Conservation (phyloP, 2,329 filamentous ascomycete genomes). For the Zymoseptoria ardabiliae region DNA sequence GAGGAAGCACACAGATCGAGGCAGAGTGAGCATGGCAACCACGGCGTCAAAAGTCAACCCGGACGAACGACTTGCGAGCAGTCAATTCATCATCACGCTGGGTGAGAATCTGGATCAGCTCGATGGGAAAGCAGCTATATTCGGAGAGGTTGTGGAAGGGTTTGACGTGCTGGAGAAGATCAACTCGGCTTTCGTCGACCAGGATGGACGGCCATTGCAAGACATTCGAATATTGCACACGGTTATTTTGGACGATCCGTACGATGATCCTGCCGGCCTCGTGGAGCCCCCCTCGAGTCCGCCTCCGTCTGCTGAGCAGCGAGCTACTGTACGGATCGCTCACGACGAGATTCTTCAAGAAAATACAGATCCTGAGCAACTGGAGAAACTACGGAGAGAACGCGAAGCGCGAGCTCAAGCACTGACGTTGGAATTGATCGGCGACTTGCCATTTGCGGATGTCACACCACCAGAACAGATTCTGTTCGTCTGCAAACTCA, state of each 20-base stretch:
- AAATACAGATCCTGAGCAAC: slow-evolving; percentile 70
- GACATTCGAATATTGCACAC: slow-evolving; percentile 95
- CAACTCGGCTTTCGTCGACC: slow-evolving; percentile 80
- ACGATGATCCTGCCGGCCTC: slow-evolving; percentile 70
- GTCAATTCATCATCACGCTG: slow-evolving; percentile 89
- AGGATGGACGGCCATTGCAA: slow-evolving; percentile 77
- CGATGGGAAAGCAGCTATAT: slow-evolving; percentile 89
- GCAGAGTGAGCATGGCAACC: slow-evolving; percentile 97
- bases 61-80: slow-evolving; percentile 74
- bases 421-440: slow-evolving; percentile 93
- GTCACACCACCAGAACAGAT: slow-evolving; percentile 97
- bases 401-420: slow-evolving; percentile 90
- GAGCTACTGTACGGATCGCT: slow-evolving; percentile 84
- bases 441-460: slow-evolving; percentile 92
- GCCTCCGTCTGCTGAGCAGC: slow-evolving; percentile 71
- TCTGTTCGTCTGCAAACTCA: slow-evolving; percentile 96
- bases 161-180: slow-evolving; percentile 92
- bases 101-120: slow-evolving; percentile 84
- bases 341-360: slow-evolving; percentile 78
- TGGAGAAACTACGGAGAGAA: slow-evolving; percentile 74
- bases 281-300: slow-evolving; percentile 74
- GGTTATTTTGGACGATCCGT: slow-evolving; percentile 85
- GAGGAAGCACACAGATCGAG: slow-evolving; percentile 78
- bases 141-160: slow-evolving; percentile 90
- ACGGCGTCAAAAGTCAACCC: slow-evolving; percentile 67